A percentile compares a stretch with the other conserved stretches of the same genome.
Conservation (phyloP, 1,139 yeast species). For the Hansenula lynferdii region DNA sequence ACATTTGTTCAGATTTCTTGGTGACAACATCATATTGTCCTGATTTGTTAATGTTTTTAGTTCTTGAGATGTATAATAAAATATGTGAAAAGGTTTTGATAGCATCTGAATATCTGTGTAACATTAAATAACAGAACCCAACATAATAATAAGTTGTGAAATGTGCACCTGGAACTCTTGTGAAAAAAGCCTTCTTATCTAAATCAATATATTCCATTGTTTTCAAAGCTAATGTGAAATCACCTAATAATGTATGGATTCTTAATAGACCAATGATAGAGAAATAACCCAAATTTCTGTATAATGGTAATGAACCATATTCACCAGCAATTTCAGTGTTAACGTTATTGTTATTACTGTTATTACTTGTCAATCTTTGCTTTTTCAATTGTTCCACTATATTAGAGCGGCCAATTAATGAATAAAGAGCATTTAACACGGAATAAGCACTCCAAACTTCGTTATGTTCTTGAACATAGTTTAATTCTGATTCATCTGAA, state of each 20-base stretch:
- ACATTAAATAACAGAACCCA: slow-evolving; percentile 45
- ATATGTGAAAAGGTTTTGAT: slow-evolving; percentile 43
- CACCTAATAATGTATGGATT: slow-evolving; percentile 44
- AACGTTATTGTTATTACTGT: slow-evolving; percentile 13
- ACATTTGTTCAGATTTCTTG: slow-evolving; percentile 47
- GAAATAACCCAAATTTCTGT: slow-evolving; percentile 44
- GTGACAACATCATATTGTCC: slow-evolving; percentile 42
- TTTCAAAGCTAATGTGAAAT: slow-evolving; percentile 41
- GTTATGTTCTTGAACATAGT: slow-evolving; percentile 31
- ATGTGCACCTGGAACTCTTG: slow-evolving; percentile 42
- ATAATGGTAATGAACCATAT: slow-evolving; percentile 36
- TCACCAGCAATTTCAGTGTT: slow-evolving; percentile 35
- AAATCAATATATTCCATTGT: slow-evolving; percentile 42
- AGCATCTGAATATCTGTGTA: slow-evolving; percentile 44
- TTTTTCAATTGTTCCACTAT: slow-evolving; percentile 38
- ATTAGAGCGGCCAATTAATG: slow-evolving; percentile 39
- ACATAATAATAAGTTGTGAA: slow-evolving; percentile 46
- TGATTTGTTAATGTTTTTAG: slow-evolving; percentile 37
- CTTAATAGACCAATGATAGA: slow-evolving; percentile 42
- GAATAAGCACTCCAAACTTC: slow-evolving; percentile 43
- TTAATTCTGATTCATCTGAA: slow-evolving; percentile 28
- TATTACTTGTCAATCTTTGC: slow-evolving; percentile 28
- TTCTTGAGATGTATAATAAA: slow-evolving; percentile 39
- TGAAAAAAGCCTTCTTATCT: slow-evolving; percentile 39
- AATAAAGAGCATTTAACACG: slow-evolving; percentile 42